These are phyloP conservation scores for Pichia scutulata DNA, from an alignment of 805 yeast species.

Conservation along the genomic window DNA sequence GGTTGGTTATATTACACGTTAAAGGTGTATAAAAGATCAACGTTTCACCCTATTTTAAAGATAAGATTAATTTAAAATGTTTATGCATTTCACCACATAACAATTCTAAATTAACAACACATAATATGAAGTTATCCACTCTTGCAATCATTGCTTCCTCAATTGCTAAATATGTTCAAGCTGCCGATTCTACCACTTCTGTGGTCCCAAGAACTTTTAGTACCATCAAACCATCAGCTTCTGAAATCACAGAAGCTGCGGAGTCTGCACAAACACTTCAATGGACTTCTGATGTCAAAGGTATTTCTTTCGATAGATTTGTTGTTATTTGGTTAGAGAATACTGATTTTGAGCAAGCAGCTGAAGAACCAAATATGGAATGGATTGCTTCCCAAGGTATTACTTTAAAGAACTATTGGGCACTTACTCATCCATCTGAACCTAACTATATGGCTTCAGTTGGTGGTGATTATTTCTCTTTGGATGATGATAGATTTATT, in stretches of 20 bases:
- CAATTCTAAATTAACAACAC: too few species aligned
- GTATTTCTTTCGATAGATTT: slow-evolving; percentile 34
- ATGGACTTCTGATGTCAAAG: slow-evolving; percentile 30
- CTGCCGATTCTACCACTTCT: not conserved
- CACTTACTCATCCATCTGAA: slow-evolving; percentile 46
- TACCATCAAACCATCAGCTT: slow-evolving; percentile 26
- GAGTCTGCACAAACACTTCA: slow-evolving; percentile 27
- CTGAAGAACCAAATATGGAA: slow-evolving; percentile 35
- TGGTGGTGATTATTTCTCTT: slow-evolving; percentile 45
- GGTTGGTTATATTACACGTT: not conserved
- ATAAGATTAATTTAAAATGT: too few species aligned
- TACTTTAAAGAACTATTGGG: slow-evolving; percentile 43
- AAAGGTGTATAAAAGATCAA: too few species aligned
- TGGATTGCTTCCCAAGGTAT: slow-evolving; percentile 38
- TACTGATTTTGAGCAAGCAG: slow-evolving; percentile 45
- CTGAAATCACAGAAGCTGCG: slow-evolving; percentile 29
- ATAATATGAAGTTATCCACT: slow-evolving; percentile 8
- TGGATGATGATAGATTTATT: slow-evolving; percentile 38
- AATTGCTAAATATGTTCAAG: not conserved
- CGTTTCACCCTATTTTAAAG: too few species aligned
- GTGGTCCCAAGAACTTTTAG: slow-evolving; percentile 21
- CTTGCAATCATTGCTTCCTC: slow-evolving; percentile 1
- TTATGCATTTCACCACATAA: not conserved
- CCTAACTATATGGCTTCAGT: slow-evolving; percentile 45
- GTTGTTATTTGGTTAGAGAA: slow-evolving; percentile 43